Evolutionary conservation across 495 filamentous ascomycete species (phyloP), one percentile per base, ranked within the genome.

Genomic region (Clohesyomyces aquaticus): DNA sequence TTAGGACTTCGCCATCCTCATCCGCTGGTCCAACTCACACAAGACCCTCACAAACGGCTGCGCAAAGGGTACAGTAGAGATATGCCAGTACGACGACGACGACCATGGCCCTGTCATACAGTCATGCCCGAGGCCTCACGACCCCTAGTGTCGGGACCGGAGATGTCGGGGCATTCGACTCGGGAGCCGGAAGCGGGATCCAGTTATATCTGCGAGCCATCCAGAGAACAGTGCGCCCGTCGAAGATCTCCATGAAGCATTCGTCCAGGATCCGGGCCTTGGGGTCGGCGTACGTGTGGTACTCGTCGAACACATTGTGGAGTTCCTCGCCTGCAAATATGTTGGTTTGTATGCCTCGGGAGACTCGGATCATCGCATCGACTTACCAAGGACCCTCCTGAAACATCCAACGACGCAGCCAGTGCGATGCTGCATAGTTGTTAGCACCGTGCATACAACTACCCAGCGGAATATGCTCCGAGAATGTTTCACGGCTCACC

Each of bases 321-420:
- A 16, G 4, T 16, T 49, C 42, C 14, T 59, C 27, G 16, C 19
- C 27, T 59, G 14, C 1, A n/a, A 29, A 23, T 4, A 21, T 58
- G 18, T 56, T 35, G 27, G 55, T 47, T 1, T 11, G 25, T 1
- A 3, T 11, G 41, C 19, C 42, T 25, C 1, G 18, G 1, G 26
- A n/a, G 23, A 6, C 19, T 8, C 10, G 19, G 12, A 27, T 38
- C 21, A 32, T 18, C 18, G 52, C 25, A 42, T 22, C 29, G 18
- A 45, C 42, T 61, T 47, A 67, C 65, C 65, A 29, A 57, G 53
- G 16, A 67, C 16, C 12, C 54, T 88, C 35, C 91, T 85, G 35
- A 94, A 79, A 57, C 86, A 84, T 19, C 80, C 91, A 43, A 91
- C 81, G 10, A 91, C 84, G 68, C 91, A 94, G 38, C 91, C 91